A percentile compares a stretch with the other conserved stretches of the same genome.
These are phyloP conservation scores for Polygonum maritimum DNA, from an alignment of 148 eudicot genomes.

Conservation along the genomic window DNA sequence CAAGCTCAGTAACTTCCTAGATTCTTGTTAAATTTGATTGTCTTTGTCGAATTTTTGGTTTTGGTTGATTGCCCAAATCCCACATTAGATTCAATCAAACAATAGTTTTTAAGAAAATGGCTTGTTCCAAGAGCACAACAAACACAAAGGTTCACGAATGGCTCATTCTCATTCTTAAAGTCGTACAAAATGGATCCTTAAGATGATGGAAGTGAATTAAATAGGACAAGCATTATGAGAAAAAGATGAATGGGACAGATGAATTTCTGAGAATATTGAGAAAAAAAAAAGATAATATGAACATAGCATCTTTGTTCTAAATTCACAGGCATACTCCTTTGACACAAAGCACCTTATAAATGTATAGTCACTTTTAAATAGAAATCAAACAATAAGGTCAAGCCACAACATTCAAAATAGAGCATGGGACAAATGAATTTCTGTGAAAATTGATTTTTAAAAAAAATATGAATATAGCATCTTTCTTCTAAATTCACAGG, in stretches of 20 bases:
- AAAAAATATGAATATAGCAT: not conserved
- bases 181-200: not conserved
- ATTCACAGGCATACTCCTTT: not conserved
- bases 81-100: not conserved
- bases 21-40: not conserved
- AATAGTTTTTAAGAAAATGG: not conserved
- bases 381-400: not conserved
- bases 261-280: not conserved
- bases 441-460: not conserved
- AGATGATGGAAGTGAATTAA: not conserved
- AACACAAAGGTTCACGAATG: not conserved
- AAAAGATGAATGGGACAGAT: not conserved
- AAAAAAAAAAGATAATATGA: not conserved
- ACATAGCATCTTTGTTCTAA: not conserved
- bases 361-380: not conserved
- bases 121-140: not conserved
- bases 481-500: not conserved
- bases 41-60: not conserved
- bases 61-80: not conserved
- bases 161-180: not conserved
- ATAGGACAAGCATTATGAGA: not conserved
- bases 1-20: not conserved
- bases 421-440: not conserved
- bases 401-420: not conserved
- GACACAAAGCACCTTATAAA: not conserved